Evolutionary conservation across 73 alveolate genomes (phyloP).

Genomic region (Paramecium tetraurelia): DNA sequence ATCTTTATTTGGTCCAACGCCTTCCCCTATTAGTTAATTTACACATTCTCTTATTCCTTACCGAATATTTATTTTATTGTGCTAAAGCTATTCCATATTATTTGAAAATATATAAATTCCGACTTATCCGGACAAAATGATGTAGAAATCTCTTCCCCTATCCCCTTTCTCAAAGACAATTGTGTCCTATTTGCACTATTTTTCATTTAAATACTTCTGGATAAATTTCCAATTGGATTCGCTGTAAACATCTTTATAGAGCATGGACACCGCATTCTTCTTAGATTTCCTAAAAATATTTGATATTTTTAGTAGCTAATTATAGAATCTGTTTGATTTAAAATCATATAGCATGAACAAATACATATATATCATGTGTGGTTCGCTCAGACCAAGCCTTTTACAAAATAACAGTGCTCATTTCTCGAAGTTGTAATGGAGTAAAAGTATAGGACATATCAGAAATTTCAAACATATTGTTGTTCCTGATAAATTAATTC

Average conservation of each 20-base stretch:
- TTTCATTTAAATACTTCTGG: not conserved
- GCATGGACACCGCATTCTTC: not conserved
- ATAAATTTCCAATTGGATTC: not conserved
- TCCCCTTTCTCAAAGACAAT: constrained; percentile 52
- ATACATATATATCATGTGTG: not conserved
- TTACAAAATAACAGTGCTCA: not conserved
- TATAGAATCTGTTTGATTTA: not conserved
- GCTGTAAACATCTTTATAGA: not conserved
- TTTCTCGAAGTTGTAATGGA: not conserved
- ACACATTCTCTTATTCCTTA: not conserved
- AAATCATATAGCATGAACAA: not conserved
- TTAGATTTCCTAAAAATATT: not conserved
- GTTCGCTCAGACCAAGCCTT: not conserved
- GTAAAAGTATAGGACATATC: not conserved
- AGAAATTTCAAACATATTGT: not conserved
- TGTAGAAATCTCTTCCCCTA: constrained; percentile 36
- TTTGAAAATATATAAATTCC: constrained; percentile 45
- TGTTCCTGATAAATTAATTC: constrained; percentile 8
- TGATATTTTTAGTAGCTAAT: not conserved
- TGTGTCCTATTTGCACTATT: not conserved
- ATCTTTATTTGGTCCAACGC: not conserved
- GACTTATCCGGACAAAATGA: constrained; percentile 47
- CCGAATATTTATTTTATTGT: not conserved
- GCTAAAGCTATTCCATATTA: not conserved
- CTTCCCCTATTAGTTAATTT: not conserved